These are phyloP conservation scores for Rhododendron simsii DNA, from an alignment of 148 eudicot species.

Conservation along the genomic window DNA sequence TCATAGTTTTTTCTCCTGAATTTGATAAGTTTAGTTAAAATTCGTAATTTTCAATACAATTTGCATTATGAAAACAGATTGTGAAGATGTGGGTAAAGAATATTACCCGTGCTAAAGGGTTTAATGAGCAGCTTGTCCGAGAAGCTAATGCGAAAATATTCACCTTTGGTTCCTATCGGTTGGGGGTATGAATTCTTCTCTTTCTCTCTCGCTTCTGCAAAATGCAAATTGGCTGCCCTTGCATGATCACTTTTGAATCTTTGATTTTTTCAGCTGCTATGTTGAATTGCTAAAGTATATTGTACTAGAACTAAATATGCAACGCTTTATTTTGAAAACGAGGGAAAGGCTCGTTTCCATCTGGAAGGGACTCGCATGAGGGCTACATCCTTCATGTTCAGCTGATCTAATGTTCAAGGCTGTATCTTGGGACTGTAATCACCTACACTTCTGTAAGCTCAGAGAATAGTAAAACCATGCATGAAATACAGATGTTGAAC, in stretches of 20 bases:
- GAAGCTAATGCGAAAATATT: constrained; percentile 76
- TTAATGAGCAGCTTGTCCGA: constrained; percentile 60
- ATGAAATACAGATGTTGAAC: not conserved
- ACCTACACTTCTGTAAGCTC: not conserved
- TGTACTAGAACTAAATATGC: not conserved
- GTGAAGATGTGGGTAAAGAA: constrained; percentile 64
- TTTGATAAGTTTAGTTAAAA: not conserved
- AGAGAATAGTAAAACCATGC: not conserved
- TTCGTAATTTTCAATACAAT: not conserved
- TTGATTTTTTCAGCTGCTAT: not conserved
- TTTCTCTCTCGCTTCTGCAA: not conserved
- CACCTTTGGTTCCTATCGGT: constrained; percentile 72
- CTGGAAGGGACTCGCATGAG: not conserved
- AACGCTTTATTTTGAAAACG: not conserved
- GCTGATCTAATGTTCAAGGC: not conserved
- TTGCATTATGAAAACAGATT: constrained; percentile 25
- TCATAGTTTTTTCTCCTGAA: not conserved
- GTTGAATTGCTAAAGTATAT: not conserved
- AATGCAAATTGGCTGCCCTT: not conserved
- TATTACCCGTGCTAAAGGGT: constrained; percentile 52
- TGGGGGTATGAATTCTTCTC: constrained; percentile 42
- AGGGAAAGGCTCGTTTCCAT: not conserved
- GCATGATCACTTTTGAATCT: not conserved
- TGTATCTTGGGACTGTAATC: not conserved
- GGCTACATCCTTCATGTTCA: not conserved